Conservation (phyloP, 1,284 basidiomycete genomes). For the Trametes polyzona region DNA sequence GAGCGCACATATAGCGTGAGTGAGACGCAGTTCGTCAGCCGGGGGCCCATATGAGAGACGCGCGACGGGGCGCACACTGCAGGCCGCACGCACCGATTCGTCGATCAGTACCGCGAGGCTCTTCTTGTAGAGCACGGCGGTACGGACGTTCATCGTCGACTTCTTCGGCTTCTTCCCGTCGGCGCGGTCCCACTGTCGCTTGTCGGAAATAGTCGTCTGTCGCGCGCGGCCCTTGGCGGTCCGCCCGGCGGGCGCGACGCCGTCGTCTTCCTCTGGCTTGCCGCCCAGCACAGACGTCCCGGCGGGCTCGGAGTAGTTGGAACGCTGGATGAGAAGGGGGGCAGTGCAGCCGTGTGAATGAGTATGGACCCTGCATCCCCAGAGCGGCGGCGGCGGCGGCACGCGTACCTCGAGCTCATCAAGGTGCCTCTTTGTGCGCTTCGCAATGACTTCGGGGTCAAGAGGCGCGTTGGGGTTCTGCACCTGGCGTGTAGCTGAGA, state of each 20-base stretch:
- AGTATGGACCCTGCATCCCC: conserved; percentile 2
- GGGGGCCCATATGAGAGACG: not conserved
- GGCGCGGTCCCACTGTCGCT: conserved; percentile 50
- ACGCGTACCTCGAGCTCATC: conserved; percentile 76
- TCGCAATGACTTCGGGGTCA: conserved; percentile 68
- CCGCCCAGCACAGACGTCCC: conserved; percentile 34
- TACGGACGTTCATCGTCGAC: conserved; percentile 77
- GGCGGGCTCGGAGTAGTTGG: conserved; percentile 74
- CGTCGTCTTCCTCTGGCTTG: conserved; percentile 37
- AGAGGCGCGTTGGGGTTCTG: conserved; percentile 39
- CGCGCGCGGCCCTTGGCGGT: conserved; percentile 66
- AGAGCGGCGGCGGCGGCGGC: not conserved
- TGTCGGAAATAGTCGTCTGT: conserved; percentile 70
- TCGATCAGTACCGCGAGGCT: conserved; percentile 70
- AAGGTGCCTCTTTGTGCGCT: conserved; percentile 73
- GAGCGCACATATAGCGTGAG: not conserved
- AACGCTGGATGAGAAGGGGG: conserved; percentile 50
- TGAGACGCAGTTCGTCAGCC: not conserved
- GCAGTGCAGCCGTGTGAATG: conserved; percentile 7
- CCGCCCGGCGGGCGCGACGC: conserved; percentile 38
- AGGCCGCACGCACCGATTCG: conserved; percentile 74
- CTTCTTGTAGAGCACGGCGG: conserved; percentile 80
- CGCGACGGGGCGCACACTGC: conserved; percentile 3
- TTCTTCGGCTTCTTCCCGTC: conserved; percentile 70
- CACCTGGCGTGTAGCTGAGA: conserved; percentile 46